Evolutionary conservation across 129 eudicot genomes (phyloP).

Genomic region (Logfia minima): DNA sequence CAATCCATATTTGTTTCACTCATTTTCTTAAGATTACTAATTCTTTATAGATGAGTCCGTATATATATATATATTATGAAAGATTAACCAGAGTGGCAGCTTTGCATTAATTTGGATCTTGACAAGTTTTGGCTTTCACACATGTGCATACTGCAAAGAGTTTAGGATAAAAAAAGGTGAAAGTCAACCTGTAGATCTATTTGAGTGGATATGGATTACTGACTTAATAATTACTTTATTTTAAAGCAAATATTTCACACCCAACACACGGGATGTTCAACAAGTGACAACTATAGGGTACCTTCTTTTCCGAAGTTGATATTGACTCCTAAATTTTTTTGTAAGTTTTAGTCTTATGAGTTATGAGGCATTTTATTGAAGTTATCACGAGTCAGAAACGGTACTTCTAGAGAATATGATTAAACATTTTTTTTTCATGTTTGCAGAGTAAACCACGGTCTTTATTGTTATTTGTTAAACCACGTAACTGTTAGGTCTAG

Average conservation of each 20-base stretch:
- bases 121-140: not conserved
- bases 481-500: too few species aligned
- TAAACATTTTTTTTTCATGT: too few species aligned
- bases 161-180: not conserved
- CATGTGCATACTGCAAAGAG: not conserved
- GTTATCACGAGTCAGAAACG: not conserved
- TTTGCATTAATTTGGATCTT: not conserved
- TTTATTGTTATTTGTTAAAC: too few species aligned
- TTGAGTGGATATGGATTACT: not conserved
- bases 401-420: not conserved
- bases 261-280: conserved; percentile 8
- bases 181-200: too few species aligned
- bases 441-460: too few species aligned
- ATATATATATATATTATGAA: too few species aligned
- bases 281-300: not conserved
- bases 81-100: not conserved
- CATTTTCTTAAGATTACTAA: too few species aligned
- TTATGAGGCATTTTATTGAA: not conserved
- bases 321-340: not conserved
- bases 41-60: too few species aligned
- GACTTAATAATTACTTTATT: not conserved
- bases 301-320: not conserved
- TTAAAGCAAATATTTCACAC: not conserved
- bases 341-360: not conserved
- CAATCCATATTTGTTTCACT: too few species aligned